Base-by-base conservation (phyloP, 2,329 filamentous ascomycete species). In the Intubia oerlemansii region DNA sequence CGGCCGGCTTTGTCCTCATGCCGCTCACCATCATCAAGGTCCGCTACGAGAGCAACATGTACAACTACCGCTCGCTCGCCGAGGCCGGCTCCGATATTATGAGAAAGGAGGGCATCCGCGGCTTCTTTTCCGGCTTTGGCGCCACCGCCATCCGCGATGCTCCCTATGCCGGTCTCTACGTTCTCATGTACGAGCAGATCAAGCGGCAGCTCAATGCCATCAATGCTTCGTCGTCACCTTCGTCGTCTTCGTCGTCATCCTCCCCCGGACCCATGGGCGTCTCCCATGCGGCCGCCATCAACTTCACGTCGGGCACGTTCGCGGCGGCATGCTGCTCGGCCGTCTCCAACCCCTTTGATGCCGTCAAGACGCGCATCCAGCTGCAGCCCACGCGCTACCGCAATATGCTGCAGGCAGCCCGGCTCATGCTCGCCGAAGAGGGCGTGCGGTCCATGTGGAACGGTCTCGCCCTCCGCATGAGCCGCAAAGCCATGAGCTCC, bases 1-100 rank as follows among this genome's bases (percentile, higher is more conserved):
- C 77, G 29, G 85, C 85, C 0, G 88, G 88, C 21, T 78, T 93
- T 44, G 54, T 90, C 25, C 69, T 95, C 52, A 95, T 93, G 79
- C 88, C 88, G 2, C 67, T 95, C 35, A 98, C 88, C 2, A 75
- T 98, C 25, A 74, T 98, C 43, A 98, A 98, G 47, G 88, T 95
- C 24, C 78, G 88, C 25, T 95, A 91, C 45, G 88, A 98, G 50
- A 85, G 76, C 16, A 82, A 65, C 36, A 56, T 85, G 24, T 98
- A 93, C 54, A 56, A 67, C 4, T 95, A 95, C 53, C 62, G 63
- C 15, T 85, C 80, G 2, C 57, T 95, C 15, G 51, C 63, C 23
- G 60, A 68, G 21, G 88, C 88, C 0, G 69, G 65, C 2, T 56
- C 56, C 19, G 80, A 88, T 39, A 93, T 95, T 17, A 53, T 74